These are phyloP conservation scores for Saccharomyces pastorianus DNA, from an alignment of 1,139 yeast species.

Conservation along the genomic window DNA sequence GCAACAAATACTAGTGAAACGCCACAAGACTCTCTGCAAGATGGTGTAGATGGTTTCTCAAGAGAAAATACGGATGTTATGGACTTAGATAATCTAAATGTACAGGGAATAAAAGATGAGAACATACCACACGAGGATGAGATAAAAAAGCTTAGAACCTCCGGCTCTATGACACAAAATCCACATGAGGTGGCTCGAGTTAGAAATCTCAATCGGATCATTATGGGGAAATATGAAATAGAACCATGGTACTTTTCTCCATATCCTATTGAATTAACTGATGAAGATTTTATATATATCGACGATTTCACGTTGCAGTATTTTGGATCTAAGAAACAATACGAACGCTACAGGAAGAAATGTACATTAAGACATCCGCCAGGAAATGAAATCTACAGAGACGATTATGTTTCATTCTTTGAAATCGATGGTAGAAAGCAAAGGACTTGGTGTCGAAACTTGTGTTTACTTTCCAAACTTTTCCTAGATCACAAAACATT, in stretches of 20 bases:
- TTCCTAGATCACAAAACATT: constrained; percentile 92
- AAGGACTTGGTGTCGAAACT: constrained; percentile 92
- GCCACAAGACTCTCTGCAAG: constrained; percentile 17
- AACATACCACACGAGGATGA: constrained; percentile 82
- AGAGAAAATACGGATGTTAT: constrained; percentile 51
- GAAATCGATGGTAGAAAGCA: constrained; percentile 96
- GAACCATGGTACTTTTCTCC: constrained; percentile 99
- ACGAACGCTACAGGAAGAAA: constrained; percentile 81
- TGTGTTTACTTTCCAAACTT: constrained; percentile 78
- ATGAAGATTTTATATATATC: constrained; percentile 78
- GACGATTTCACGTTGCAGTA: constrained; percentile 87
- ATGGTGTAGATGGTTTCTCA: constrained; percentile 16
- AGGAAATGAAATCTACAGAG: constrained; percentile 93
- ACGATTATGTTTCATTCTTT: constrained; percentile 75
- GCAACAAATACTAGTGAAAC: constrained; percentile 17
- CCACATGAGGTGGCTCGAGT: constrained; percentile 88
- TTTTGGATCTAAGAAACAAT: constrained; percentile 83
- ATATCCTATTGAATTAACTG: constrained; percentile 89
- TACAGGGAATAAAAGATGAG: constrained; percentile 66
- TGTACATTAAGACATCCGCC: constrained; percentile 92
- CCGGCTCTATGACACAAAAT: constrained; percentile 93
- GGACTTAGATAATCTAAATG: constrained; percentile 81
- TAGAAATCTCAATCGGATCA: constrained; percentile 66
- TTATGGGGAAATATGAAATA: constrained; percentile 82
- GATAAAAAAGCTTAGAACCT: constrained; percentile 79